These are phyloP conservation scores for Aspergillus hancockii DNA, from an alignment of 495 filamentous ascomycete genomes.

Conservation along the genomic window DNA sequence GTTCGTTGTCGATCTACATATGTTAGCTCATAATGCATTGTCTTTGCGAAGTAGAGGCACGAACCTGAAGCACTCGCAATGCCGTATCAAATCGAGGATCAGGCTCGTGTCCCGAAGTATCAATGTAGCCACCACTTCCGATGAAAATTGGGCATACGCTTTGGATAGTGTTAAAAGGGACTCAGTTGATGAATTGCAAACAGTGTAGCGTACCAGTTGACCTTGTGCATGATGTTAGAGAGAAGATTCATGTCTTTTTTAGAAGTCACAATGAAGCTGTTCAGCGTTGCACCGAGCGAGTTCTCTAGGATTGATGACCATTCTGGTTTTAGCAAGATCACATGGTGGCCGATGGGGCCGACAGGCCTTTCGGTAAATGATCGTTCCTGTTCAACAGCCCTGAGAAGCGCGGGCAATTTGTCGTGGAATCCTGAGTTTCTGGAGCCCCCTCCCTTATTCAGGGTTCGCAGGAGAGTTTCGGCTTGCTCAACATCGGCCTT, in stretches of 20 bases:
- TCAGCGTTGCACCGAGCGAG: constrained; percentile 62
- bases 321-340: constrained; percentile 72
- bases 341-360: constrained; percentile 77
- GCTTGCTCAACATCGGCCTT: constrained; percentile 42
- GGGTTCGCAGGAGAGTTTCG: constrained; percentile 45
- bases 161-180: constrained; percentile 19
- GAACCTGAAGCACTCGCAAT: constrained; percentile 69
- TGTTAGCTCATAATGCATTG: neutral
- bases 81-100: constrained; percentile 71
- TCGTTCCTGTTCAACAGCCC: constrained; percentile 63
- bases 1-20: constrained; percentile 69
- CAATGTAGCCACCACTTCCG: constrained; percentile 56
- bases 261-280: constrained; percentile 77
- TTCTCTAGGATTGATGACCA: constrained; percentile 87
- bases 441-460: constrained; percentile 55
- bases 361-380: constrained; percentile 72
- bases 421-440: constrained; percentile 57
- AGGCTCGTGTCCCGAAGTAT: constrained; percentile 70
- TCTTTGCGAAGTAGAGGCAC: constrained; percentile 1
- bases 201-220: constrained; percentile 49
- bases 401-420: constrained; percentile 63
- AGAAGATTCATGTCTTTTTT: constrained; percentile 68
- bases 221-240: constrained; percentile 58
- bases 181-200: constrained; percentile 12
- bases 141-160: constrained; percentile 67